Conservation (phyloP, 2,329 filamentous ascomycete species). For the Arthrobotrys conoides region DNA sequence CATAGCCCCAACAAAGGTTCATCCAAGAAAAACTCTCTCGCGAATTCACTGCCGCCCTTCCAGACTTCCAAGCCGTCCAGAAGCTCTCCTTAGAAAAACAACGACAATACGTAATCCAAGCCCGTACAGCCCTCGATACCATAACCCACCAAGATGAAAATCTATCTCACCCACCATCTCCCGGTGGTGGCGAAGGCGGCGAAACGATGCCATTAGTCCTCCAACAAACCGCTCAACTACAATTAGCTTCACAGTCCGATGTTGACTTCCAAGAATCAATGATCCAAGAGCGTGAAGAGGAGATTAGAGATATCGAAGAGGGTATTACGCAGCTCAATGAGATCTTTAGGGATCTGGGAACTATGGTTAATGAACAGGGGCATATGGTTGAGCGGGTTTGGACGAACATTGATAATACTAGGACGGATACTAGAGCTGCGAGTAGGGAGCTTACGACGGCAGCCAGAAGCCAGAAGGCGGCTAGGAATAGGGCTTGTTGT, state of each 20-base stretch:
- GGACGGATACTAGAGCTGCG: constrained; percentile 85
- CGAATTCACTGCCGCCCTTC: constrained; percentile 89
- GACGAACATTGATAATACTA: constrained; percentile 87
- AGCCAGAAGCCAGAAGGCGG: constrained; percentile 93
- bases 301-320: constrained; percentile 98
- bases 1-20: constrained; percentile 95
- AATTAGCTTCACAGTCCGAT: constrained; percentile 89
- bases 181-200: constrained; percentile 22
- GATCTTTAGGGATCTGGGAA: constrained; percentile 96
- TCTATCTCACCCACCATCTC: constrained; percentile 63
- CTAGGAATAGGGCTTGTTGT: constrained; percentile 93
- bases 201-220: constrained; percentile 68
- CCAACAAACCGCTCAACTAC: constrained; percentile 78
- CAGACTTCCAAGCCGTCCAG: constrained; percentile 94
- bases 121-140: constrained; percentile 76
- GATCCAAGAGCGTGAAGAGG: constrained; percentile 94
- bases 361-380: constrained; percentile 95
- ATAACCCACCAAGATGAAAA: constrained; percentile 61
- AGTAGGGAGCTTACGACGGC: constrained; percentile 88
- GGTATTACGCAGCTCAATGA: constrained; percentile 96
- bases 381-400: constrained; percentile 88
- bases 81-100: constrained; percentile 92
- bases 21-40: constrained; percentile 94
- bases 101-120: constrained; percentile 85
- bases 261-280: constrained; percentile 97